phyloP scores from a whole-genome alignment of 495 filamentous ascomycete species.

The Hypoxylon perforatum region DNA sequence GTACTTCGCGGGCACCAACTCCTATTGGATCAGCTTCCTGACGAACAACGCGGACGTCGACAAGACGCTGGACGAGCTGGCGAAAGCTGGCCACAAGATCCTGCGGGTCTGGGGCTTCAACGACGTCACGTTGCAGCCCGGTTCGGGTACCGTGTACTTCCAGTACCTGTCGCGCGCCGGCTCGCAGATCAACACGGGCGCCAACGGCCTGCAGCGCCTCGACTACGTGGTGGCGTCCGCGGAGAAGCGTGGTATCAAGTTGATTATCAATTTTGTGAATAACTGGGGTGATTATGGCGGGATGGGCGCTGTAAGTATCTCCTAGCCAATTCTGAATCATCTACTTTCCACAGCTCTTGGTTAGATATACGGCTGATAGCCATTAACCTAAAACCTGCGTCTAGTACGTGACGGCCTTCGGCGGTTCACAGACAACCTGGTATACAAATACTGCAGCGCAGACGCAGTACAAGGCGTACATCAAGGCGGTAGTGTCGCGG shows the following conservation, averaged over 20 bases:
- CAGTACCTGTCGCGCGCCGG: conserved; percentile 65
- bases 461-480: conserved; percentile 62
- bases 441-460: conserved; percentile 43
- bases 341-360: too few relatives aligned
- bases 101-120: conserved; percentile 81
- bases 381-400: conserved; percentile 12
- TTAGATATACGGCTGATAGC: background rate
- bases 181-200: conserved; percentile 73
- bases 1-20: conserved; percentile 76
- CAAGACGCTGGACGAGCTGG: conserved; percentile 62
- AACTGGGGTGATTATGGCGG: conserved; percentile 68
- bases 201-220: conserved; percentile 72
- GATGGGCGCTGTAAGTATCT: conserved; percentile 40
- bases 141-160: conserved; percentile 66
- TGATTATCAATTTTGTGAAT: conserved; percentile 65
- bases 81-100: conserved; percentile 70
- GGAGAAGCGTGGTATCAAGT: conserved; percentile 66
- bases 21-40: conserved; percentile 80
- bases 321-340: background rate
- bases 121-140: conserved; percentile 58
- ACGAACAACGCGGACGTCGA: conserved; percentile 72
- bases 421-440: conserved; percentile 46
- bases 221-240: conserved; percentile 74
- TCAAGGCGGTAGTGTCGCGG: conserved; percentile 59
- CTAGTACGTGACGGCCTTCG: conserved; percentile 70